These are phyloP conservation scores for Peronospora destructor DNA, from an alignment of 352 stramenopile genomes.

Conservation along the genomic window DNA sequence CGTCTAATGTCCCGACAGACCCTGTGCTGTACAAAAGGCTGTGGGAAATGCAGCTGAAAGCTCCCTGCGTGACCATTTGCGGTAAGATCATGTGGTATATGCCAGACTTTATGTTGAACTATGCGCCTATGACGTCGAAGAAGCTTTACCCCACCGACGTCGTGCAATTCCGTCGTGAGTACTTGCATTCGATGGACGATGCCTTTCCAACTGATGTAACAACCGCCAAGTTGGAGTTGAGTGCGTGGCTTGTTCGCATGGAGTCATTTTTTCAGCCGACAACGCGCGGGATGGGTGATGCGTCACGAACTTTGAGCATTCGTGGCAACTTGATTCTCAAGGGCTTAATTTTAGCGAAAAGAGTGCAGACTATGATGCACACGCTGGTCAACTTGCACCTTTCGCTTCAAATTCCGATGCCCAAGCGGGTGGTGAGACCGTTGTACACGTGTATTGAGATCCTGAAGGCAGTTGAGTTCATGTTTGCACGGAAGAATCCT, in stretches of 20 bases:
- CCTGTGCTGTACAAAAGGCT: constrained; percentile 85
- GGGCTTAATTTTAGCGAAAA: constrained; percentile 84
- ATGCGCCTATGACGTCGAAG: constrained; percentile 76
- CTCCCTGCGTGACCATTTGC: constrained; percentile 78
- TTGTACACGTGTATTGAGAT: constrained; percentile 88
- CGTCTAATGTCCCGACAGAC: constrained; percentile 79
- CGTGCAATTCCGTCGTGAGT: constrained; percentile 70
- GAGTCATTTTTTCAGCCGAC: constrained; percentile 84
- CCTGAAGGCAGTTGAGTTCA: constrained; percentile 90
- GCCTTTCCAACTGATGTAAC: constrained; percentile 72
- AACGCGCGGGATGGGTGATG: constrained; percentile 65
- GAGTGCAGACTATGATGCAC: constrained; percentile 87
- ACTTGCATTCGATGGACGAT: constrained; percentile 72
- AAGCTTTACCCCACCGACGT: constrained; percentile 76
- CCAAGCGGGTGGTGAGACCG: constrained; percentile 77
- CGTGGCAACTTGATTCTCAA: constrained; percentile 88
- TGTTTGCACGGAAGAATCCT: constrained; percentile 85
- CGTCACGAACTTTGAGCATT: constrained; percentile 68
- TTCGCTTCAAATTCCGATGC: constrained; percentile 80
- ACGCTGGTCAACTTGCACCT: constrained; percentile 85
- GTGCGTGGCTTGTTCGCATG: constrained; percentile 80
- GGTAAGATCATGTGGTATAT: constrained; percentile 83
- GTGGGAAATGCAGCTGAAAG: constrained; percentile 83
- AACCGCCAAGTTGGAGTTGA: constrained; percentile 76
- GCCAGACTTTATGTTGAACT: constrained; percentile 82